A percentile compares a stretch with the other conserved stretches of the same genome.
Conservation (phyloP, 2,329 filamentous ascomycete species). For the Colletotrichum melonis region DNA sequence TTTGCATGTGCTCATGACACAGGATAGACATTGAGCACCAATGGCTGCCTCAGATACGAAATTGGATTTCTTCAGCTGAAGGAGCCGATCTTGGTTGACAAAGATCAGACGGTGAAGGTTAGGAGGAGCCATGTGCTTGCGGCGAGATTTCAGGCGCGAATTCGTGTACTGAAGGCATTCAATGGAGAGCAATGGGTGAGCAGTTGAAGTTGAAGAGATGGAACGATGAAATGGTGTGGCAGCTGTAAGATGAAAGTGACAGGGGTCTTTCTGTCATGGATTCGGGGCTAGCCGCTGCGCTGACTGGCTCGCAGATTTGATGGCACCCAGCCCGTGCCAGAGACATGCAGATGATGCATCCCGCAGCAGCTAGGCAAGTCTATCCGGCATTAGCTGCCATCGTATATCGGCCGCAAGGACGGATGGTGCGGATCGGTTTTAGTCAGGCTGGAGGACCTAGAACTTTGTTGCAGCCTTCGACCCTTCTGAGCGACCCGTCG, state of each 20-base stretch:
- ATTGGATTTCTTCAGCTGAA: constrained; percentile 27
- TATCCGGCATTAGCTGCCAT: constrained; percentile 36
- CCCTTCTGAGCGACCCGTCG: constrained; percentile 11
- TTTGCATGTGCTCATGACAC: constrained; percentile 30
- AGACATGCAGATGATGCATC: constrained; percentile 36
- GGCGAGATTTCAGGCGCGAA: neutral
- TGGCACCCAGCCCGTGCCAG: constrained; percentile 28
- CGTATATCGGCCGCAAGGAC: constrained; percentile 34
- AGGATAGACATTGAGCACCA: constrained; percentile 32
- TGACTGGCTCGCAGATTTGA: constrained; percentile 35
- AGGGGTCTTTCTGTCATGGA: constrained; percentile 33
- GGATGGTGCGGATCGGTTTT: constrained; percentile 34
- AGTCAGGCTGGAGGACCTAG: constrained; percentile 24
- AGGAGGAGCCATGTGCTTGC: neutral
- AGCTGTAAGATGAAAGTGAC: constrained; percentile 31
- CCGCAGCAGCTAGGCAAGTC: constrained; percentile 36
- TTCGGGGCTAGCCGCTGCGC: constrained; percentile 33
- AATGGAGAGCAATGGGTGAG: constrained; percentile 2
- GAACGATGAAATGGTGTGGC: constrained; percentile 34
- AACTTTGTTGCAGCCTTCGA: constrained; percentile 31
- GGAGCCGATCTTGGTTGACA: constrained; percentile 2
- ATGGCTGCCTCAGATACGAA: constrained; percentile 22
- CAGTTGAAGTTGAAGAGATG: constrained; percentile 23
- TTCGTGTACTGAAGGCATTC: constrained; percentile 6
- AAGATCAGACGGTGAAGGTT: constrained; percentile 5